These are phyloP conservation scores for Talaromyces sp. DNA, from an alignment of 2,329 filamentous ascomycete genomes.

Conservation along the genomic window DNA sequence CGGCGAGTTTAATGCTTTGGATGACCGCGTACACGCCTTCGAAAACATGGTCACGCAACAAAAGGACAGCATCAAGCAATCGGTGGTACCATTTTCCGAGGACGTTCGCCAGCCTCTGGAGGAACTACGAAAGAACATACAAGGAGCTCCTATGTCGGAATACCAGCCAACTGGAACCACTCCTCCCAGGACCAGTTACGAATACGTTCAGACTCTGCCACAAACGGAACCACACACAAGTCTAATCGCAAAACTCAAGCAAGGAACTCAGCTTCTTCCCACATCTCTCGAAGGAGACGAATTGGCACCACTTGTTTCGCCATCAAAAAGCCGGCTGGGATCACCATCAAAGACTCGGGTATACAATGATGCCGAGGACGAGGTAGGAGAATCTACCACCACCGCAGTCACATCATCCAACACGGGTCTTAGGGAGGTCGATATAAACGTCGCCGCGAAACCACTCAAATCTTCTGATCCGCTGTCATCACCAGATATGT, in stretches of 20 bases:
- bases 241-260: conserved; percentile 49
- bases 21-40: conserved; percentile 62
- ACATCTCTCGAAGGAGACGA: conserved; percentile 27
- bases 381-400: conserved; percentile 27
- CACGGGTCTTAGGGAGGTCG: conserved; percentile 46
- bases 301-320: conserved; percentile 14
- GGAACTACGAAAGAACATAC: conserved; percentile 65
- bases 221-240: conserved; percentile 61
- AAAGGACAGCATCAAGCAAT: conserved; percentile 52
- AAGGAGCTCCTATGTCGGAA: conserved; percentile 61
- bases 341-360: conserved; percentile 47
- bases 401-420: conserved; percentile 27
- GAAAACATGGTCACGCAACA: conserved; percentile 61
- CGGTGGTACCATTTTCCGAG: conserved; percentile 54
- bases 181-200: conserved; percentile 72
- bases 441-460: conserved; percentile 41
- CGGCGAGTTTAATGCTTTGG: conserved; percentile 62
- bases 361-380: conserved; percentile 44
- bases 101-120: conserved; percentile 63
- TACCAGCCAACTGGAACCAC: conserved; percentile 83
- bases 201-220: conserved; percentile 73
- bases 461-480: conserved; percentile 11
- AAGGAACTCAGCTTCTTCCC: conserved; percentile 23
- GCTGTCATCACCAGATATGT: conserved; percentile 8
- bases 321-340: conserved; percentile 17